Percentiles rank a stretch among this genome's conserved stretches.
Conservation (phyloP, 805 yeast species). For the Candida adriatica region DNA sequence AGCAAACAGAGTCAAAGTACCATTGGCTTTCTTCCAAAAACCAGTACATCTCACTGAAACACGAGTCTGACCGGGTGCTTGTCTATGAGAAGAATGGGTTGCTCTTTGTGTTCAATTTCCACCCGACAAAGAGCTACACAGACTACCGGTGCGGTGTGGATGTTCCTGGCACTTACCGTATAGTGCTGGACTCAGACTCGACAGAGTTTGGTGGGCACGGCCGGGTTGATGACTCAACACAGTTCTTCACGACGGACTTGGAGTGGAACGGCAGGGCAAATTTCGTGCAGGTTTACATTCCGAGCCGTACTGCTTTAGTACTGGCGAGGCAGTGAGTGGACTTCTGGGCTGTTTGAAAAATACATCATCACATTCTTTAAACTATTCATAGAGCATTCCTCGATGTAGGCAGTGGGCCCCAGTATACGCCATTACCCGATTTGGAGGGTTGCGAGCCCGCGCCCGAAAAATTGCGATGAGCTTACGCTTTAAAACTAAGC, state of each 20-base stretch:
- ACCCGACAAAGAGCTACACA: conserved; percentile 73
- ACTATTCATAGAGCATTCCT: too few species aligned
- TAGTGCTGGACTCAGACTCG: conserved; percentile 72
- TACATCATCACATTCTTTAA: too few species aligned
- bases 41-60: conserved; percentile 82
- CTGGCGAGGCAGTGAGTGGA: too few species aligned
- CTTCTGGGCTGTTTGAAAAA: too few species aligned
- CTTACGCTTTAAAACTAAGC: background rate
- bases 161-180: conserved; percentile 62
- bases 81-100: conserved; percentile 86
- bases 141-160: conserved; percentile 93
- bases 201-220: conserved; percentile 74
- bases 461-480: too few species aligned
- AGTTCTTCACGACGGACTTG: conserved; percentile 65
- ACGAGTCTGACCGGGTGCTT: conserved; percentile 82
- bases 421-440: too few species aligned
- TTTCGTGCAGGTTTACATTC: conserved; percentile 71
- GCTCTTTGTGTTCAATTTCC: conserved; percentile 83
- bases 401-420: too few species aligned
- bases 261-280: conserved; percentile 78
- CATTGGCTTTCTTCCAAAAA: conserved; percentile 64
- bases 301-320: conserved; percentile 66
- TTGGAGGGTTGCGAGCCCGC: too few species aligned
- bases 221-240: conserved; percentile 52
- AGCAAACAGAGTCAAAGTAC: conserved; percentile 59